Percentiles rank a stretch among this genome's conserved stretches.
These are phyloP conservation scores for Syzygium aqueum DNA, from an alignment of 345 rosid genomes.

Conservation along the genomic window DNA sequence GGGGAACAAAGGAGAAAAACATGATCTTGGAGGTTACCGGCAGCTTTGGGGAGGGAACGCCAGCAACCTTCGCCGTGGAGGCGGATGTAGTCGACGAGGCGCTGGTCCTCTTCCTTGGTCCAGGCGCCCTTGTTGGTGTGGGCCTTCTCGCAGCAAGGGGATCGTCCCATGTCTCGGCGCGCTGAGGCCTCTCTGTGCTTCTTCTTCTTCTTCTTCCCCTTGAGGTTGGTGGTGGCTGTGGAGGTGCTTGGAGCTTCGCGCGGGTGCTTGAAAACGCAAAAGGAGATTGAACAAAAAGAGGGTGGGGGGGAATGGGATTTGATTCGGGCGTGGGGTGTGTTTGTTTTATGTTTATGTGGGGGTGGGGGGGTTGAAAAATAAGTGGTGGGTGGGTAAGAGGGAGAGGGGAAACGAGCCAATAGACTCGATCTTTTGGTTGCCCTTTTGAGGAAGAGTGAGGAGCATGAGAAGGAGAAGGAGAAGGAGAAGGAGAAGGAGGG, in stretches of 20 bases:
- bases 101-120: conserved; percentile 86
- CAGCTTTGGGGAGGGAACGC: conserved; percentile 87
- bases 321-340: background rate
- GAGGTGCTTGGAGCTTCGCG: background rate
- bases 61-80: conserved; percentile 82
- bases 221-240: background rate
- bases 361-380: background rate
- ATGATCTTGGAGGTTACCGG: conserved; percentile 25
- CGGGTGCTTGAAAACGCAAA: background rate
- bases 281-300: background rate
- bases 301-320: background rate
- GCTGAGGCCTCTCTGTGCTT: background rate
- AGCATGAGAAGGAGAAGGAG: background rate
- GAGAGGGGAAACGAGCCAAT: background rate
- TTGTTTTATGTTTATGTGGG: too few species aligned
- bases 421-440: background rate
- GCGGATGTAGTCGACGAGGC: conserved; percentile 65
- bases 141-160: conserved; percentile 82
- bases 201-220: background rate
- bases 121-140: conserved; percentile 93
- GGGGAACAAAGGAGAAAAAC: background rate
- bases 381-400: background rate
- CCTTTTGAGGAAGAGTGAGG: background rate
- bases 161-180: conserved; percentile 55
- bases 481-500: background rate